Evolutionary conservation across 2,329 filamentous ascomycete species (phyloP), one percentile per base, ranked within the genome.

Genomic region (Colletotrichum navitas): DNA sequence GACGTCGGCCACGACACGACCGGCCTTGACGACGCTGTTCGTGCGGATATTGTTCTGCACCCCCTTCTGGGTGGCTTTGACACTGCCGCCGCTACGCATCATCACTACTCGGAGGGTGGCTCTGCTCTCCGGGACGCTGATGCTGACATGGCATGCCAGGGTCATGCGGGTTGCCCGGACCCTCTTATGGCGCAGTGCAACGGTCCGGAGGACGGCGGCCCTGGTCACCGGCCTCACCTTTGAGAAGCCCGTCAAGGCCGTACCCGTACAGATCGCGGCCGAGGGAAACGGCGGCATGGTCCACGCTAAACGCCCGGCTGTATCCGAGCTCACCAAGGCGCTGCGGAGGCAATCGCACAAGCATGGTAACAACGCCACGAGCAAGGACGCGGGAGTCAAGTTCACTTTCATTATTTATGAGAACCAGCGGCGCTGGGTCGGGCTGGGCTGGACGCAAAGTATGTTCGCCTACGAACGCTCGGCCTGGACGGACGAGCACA

Each of bases 371-470:
- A 76, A 77, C 29, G 79, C 85, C 47, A 81, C 83, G 29, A 81
- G 81, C n/a, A 87, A 86, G 72, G 91, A 92, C 5, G 89, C 94
- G 0, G 94, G 95, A 1, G 93, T 99, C 18, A 93, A 94, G 55
- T 99, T 99, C 78, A 99, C 96, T 0, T 99, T 99, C 74, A 95
- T 96, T 59, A 87, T 99, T 2, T 98, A 95, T 78, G 96, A 99
- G 80, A 99, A 99, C 76, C 96, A 99, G 81, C 89, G 96, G 52
- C 90, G 96, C 63, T 99, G 96, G 96, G 84, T 99, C 5, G 95
- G 95, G 1, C 88, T 99, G 16, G 96, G 96, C 0, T 99, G 96
- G 95, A 98, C 96, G 0, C 92, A 92, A 2, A 97, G 92, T 49
- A 85, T 99, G 73, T 94, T 99, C 75, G 91, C 94, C 0, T 97